Base-by-base conservation (phyloP, 352 stramenopile genomes). In the Aphanomyces invadans region DNA sequence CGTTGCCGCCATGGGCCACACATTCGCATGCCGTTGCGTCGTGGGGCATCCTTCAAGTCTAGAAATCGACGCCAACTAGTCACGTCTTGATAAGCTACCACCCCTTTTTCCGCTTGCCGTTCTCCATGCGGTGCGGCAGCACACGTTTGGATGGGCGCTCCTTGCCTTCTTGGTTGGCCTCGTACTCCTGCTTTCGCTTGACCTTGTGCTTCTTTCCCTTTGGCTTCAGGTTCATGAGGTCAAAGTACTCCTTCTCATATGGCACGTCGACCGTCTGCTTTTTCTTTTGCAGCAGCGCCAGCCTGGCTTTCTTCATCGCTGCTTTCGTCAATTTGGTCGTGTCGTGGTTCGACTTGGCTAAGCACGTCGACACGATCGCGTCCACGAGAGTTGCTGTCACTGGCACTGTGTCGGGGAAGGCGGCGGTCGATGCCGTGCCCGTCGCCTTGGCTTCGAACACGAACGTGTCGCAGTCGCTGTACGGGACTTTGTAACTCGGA, bases 401-500 rank as follows among this genome's bases (percentile, higher is more conserved):
- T 19, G 26, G 11, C 36, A 2, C 23, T 7, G 15, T 36, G 1
- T 23, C 55, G 2, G 23, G 11, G 33, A 15, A 21, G 1, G 36
- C 7, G 2, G 17, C 26, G 23, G 23, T 55, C 5, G 32, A 19
- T 26, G 9, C 1, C 46, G 4, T 1, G 5, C 12, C 21, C 7
- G 0, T 21, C 10, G 26, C 36, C 2, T 23, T 29, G 31, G 1
- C 11, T 42, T 9, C 19, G 10, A 67, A 57, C 2, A 67, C 60
- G 2, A 67, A 9, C 12, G 60, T 67, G 1, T 67, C 42, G 21
- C 60, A 67, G 9, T 67, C 60, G 49, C 32, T 57, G 49, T 57
- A 51, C 31, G 60, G 48, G 9, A 67, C 60, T 28, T 67, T 67
- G 78, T 98, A 98, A 4, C 93, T 91, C 10, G 83, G 84, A 29